Conservation (phyloP, 495 filamentous ascomycete species). For the Daldinia childiae region DNA sequence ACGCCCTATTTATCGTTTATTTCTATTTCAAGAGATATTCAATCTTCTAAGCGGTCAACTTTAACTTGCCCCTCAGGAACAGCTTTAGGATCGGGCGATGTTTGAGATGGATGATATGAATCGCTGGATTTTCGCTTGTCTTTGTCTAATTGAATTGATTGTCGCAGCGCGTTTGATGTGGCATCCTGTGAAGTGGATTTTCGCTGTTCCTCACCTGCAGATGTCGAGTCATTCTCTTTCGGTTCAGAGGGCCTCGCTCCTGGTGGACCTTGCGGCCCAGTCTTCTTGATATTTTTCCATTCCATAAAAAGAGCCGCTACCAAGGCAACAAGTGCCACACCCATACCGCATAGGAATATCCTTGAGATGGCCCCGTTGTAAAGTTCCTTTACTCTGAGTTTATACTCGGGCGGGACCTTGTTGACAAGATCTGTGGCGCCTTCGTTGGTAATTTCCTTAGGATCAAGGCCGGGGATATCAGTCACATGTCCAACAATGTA, state of each 20-base stretch:
- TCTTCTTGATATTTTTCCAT: slow-evolving; percentile 68
- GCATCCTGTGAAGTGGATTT: background rate
- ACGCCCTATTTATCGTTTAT: background rate
- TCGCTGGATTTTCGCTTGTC: slow-evolving; percentile 21
- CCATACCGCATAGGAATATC: slow-evolving; percentile 63
- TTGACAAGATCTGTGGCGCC: slow-evolving; percentile 67
- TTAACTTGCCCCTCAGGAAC: slow-evolving; percentile 3
- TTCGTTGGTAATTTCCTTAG: slow-evolving; percentile 58
- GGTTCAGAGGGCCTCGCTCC: slow-evolving; percentile 4
- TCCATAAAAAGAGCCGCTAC: slow-evolving; percentile 65
- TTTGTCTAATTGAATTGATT: slow-evolving; percentile 9
- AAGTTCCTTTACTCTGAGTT: slow-evolving; percentile 53
- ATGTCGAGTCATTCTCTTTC: slow-evolving; percentile 1
- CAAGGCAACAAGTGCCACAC: slow-evolving; percentile 62
- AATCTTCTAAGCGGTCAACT: background rate
- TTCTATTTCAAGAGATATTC: background rate
- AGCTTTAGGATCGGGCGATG: background rate
- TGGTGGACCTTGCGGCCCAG: slow-evolving; percentile 14
- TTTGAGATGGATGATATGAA: background rate
- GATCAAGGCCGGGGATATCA: slow-evolving; percentile 56
- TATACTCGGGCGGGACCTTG: slow-evolving; percentile 55
- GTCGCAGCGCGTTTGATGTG: background rate
- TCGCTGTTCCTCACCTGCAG: slow-evolving; percentile 13
- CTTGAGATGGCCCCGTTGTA: slow-evolving; percentile 68
- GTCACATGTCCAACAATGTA: slow-evolving; percentile 60